phyloP scores from a whole-genome alignment of 768 basidiomycete species.

The Melanogaster broomeanus region DNA sequence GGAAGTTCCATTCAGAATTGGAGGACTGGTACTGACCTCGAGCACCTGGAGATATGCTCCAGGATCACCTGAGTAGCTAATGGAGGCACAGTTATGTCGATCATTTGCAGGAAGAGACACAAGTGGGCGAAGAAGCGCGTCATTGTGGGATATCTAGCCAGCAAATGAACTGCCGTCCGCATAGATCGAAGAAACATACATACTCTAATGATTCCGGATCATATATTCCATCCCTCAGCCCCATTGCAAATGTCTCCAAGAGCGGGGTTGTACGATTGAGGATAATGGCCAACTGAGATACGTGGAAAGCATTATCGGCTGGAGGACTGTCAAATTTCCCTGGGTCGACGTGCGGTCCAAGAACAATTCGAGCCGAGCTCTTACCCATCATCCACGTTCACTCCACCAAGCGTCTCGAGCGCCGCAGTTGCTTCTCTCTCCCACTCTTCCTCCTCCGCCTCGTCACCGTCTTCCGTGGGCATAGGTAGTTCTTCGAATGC shows the following conservation, averaged over 20 bases:
- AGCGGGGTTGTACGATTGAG: constrained; percentile 67
- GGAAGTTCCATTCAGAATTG: not conserved
- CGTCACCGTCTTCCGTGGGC: constrained; percentile 29
- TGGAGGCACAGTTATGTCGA: constrained; percentile 73
- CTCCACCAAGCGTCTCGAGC: constrained; percentile 57
- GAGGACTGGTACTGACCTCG: constrained; percentile 51
- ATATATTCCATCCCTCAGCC: constrained; percentile 54
- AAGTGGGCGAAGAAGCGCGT: constrained; percentile 93
- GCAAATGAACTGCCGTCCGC: constrained; percentile 1
- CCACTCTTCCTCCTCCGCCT: constrained; percentile 57
- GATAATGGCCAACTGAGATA: constrained; percentile 80
- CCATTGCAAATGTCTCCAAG: constrained; percentile 66
- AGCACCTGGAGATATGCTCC: constrained; percentile 88
- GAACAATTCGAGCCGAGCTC: constrained; percentile 12
- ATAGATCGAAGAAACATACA: constrained; percentile 24
- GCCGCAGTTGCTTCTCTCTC: constrained; percentile 60
- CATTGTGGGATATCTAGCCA: constrained; percentile 62
- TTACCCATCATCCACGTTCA: constrained; percentile 67
- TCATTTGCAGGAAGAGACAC: constrained; percentile 84
- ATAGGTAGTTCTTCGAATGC: constrained; percentile 42
- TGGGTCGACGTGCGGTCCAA: constrained; percentile 4
- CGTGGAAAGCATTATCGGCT: constrained; percentile 77
- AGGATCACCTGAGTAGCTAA: constrained; percentile 78
- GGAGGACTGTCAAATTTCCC: constrained; percentile 42
- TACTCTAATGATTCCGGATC: constrained; percentile 56